Conservation (phyloP, 2,329 filamentous ascomycete genomes). For the Cytospora mali region DNA sequence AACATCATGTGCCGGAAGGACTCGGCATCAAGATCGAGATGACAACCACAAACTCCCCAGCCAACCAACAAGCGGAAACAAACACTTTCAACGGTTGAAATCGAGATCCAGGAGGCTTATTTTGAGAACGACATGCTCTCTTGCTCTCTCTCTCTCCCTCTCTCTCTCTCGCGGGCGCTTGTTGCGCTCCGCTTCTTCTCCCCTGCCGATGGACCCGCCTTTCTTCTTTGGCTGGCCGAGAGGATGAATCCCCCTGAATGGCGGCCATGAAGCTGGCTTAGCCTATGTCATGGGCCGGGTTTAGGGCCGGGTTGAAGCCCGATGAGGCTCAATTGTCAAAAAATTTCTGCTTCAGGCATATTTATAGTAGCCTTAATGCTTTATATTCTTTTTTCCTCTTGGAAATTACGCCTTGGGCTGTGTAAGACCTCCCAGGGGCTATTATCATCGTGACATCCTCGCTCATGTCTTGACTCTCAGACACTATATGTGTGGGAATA, state of each 20-base stretch:
- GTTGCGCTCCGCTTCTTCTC: slow-evolving; percentile 4
- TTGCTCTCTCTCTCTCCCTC: no score
- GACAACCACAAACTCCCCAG: not conserved
- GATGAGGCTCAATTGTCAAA: slow-evolving; percentile 1
- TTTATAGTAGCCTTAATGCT: not conserved
- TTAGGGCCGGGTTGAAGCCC: slow-evolving; percentile 3
- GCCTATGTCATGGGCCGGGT: not conserved
- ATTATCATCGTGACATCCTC: not conserved
- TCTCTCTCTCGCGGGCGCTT: slow-evolving; percentile 10
- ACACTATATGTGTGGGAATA: not conserved
- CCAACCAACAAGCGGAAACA: slow-evolving; percentile 1
- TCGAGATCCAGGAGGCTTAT: not conserved
- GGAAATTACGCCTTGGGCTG: not conserved
- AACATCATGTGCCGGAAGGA: not conserved
- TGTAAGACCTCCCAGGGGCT: not conserved
- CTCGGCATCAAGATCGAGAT: not conserved
- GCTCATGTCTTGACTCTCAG: not conserved
- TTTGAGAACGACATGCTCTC: not conserved
- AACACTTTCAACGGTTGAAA: no score
- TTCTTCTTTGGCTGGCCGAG: not conserved
- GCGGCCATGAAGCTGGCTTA: not conserved
- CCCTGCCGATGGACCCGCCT: slow-evolving; percentile 14
- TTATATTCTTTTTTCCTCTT: no score
- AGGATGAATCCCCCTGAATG: not conserved
- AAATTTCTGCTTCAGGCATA: not conserved